Conservation (phyloP, 139 green algal species). For the Penium margaritaceum region DNA sequence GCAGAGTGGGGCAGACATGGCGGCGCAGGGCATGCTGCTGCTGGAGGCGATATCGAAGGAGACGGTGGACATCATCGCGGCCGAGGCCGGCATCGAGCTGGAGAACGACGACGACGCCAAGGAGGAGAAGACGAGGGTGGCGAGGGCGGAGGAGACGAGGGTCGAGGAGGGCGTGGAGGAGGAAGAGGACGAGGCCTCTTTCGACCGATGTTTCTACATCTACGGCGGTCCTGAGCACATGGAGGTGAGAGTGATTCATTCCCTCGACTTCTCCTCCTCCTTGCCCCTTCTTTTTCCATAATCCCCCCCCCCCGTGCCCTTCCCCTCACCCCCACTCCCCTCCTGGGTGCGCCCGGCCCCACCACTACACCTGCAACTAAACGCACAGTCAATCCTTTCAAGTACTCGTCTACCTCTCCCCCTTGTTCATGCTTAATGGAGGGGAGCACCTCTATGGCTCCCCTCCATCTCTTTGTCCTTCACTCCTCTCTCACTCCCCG, state of each 20-base stretch:
- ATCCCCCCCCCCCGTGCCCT: no score
- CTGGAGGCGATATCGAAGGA: slow-evolving; percentile 25
- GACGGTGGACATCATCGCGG: slow-evolving; percentile 25
- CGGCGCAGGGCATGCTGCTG: slow-evolving; percentile 17
- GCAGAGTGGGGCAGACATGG: slow-evolving; percentile 15
- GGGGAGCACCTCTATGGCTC: no score
- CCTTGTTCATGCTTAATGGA: not conserved
- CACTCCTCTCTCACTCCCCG: no score
- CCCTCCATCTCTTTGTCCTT: no score
- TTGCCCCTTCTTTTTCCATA: no score
- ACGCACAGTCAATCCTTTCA: no score
- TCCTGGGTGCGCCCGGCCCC: no score
- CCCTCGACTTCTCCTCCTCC: no score
- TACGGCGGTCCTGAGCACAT: slow-evolving; percentile 39
- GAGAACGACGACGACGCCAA: slow-evolving; percentile 20
- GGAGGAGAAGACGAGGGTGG: not conserved
- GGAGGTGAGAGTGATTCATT: no score
- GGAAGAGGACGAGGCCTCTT: slow-evolving; percentile 27
- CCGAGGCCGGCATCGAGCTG: slow-evolving; percentile 35
- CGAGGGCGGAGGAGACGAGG: not conserved
- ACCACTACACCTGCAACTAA: no score
- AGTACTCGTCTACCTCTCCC: no score
- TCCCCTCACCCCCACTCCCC: no score
- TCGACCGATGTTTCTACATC: slow-evolving; percentile 41
- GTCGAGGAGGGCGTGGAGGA: slow-evolving; percentile 13